Conservation (phyloP, 2,329 filamentous ascomycete species). For the Hymenoscyphus fructigenus region DNA sequence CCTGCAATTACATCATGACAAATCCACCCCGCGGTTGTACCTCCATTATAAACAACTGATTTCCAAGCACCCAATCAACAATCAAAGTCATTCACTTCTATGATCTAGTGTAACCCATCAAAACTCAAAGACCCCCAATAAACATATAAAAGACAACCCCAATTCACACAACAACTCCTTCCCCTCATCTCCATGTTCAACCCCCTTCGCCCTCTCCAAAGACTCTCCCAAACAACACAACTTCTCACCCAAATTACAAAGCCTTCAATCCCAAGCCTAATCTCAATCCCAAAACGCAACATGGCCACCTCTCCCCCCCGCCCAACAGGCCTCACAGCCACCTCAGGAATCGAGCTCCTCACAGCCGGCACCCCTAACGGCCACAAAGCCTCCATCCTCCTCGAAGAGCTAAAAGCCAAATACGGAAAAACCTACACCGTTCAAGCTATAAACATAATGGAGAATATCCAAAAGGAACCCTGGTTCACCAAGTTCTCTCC, state of each 20-base stretch:
- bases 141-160: background rate
- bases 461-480: constrained; percentile 65
- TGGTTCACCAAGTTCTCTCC: constrained; percentile 64
- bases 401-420: constrained; percentile 66
- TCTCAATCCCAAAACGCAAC: constrained; percentile 10
- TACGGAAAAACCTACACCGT: constrained; percentile 61
- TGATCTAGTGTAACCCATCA: background rate
- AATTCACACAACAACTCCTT: constrained; percentile 8
- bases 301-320: constrained; percentile 27
- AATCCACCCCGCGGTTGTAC: background rate
- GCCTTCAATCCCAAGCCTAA: constrained; percentile 4
- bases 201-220: constrained; percentile 19
- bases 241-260: constrained; percentile 19
- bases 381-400: constrained; percentile 57
- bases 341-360: constrained; percentile 63
- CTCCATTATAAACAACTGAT: background rate
- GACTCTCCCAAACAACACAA: constrained; percentile 28
- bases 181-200: constrained; percentile 29
- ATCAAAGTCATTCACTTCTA: background rate
- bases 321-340: constrained; percentile 59
- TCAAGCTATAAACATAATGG: constrained; percentile 57
- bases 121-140: background rate
- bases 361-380: constrained; percentile 57
- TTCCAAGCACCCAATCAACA: background rate
- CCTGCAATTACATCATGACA: constrained; percentile 7